Evolutionary conservation across 1,284 basidiomycete species (phyloP), one percentile per base, ranked within the genome.

Genomic region (Leccinum idahoense): DNA sequence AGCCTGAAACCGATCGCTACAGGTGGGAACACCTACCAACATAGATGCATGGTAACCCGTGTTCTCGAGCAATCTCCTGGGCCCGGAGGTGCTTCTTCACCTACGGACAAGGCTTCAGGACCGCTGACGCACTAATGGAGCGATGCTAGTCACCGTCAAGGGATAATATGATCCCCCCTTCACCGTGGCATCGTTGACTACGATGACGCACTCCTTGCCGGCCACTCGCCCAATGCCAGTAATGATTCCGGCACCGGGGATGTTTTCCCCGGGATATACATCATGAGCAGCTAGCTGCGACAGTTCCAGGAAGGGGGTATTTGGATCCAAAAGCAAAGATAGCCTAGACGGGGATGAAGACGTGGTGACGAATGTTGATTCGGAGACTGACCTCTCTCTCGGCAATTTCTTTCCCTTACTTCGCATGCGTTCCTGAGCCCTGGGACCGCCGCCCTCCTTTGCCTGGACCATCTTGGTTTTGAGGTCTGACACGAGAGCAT

Each of bases 51-150:
- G 95, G 95, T 55, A 98, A 77, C 2, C 88, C 84, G 74, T 97
- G 92, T 77, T 97, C 94, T 64, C 88, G 81, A 12, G 95, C 95
- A 67, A 98, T 89, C 74, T 96, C 92, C 74, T 98, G 96, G 0
- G 95, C 95, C 49, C 95, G 86, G 23, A 98, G 78, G 73, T 98
- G 95, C 76, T 98, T 98, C 86, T 97, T 98, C 68, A 95, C 91
- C 88, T 91, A 67, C 6, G 32, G 51, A 63, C 8, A 63, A 32
- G 32, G 54, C 32, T 61, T 66, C 20, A 63, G 57, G 59, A 39
- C 7, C 18, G 18, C n/a, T 12, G 63, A 23, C 18, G 14, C 6
- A 11, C 26, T 4, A 35, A 32, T 20, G 23, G 10, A 55, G 53
- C 18, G 41, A 56, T 6, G 4, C 29, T 14, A 71, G 80, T 65